These are phyloP conservation scores for Botrytis cinerea DNA, from an alignment of 2,329 filamentous ascomycete genomes.

Conservation along the genomic window DNA sequence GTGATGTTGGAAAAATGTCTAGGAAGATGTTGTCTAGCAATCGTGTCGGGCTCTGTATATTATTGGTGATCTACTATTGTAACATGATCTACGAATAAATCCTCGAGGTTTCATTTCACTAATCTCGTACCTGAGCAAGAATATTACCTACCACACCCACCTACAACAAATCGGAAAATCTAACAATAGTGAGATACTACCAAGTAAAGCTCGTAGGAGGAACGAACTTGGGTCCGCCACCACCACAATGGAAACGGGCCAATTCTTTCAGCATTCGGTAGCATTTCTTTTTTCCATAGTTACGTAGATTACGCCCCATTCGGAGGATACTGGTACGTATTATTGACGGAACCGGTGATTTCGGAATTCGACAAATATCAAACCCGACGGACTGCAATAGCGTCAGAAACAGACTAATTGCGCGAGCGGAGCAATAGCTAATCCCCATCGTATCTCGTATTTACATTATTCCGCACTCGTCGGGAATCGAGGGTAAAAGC, in stretches of 20 bases:
- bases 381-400: no score
- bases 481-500: neutral
- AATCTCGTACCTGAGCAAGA: neutral
- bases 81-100: neutral
- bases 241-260: neutral
- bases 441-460: neutral
- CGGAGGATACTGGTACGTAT: neutral
- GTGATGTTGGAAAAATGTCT: neutral
- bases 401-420: neutral
- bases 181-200: neutral
- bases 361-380: neutral
- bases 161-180: neutral
- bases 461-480: neutral
- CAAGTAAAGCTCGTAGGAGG: neutral
- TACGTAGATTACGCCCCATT: neutral
- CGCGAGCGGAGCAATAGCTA: neutral
- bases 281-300: neutral
- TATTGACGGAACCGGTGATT: neutral
- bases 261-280: neutral
- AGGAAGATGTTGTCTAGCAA: neutral
- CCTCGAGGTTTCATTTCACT: neutral
- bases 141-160: neutral
- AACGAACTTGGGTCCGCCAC: neutral
- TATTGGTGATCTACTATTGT: neutral
- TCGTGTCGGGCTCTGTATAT: neutral